These are phyloP conservation scores for Plasmopara muralis DNA, from an alignment of 352 stramenopile genomes.

Conservation along the genomic window DNA sequence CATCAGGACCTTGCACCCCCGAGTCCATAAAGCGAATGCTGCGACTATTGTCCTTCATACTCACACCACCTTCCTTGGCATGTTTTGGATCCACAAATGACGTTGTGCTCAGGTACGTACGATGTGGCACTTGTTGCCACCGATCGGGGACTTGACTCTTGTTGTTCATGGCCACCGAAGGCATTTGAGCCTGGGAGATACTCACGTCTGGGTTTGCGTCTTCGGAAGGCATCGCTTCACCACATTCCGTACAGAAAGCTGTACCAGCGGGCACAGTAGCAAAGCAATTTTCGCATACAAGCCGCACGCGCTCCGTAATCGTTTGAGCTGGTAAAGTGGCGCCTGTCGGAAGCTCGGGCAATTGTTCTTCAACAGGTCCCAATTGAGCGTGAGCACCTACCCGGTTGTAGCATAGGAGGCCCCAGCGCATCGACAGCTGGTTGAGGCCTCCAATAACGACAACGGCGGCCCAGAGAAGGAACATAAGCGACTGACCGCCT, in stretches of 20 bases:
- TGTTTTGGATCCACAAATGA: slow-evolving; percentile 86
- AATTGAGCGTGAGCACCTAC: slow-evolving; percentile 68
- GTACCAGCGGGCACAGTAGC: slow-evolving; percentile 74
- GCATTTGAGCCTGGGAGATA: slow-evolving; percentile 85
- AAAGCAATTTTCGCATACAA: slow-evolving; percentile 88
- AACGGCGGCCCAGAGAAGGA: slow-evolving; percentile 69
- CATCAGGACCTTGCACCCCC: slow-evolving; percentile 75
- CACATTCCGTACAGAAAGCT: slow-evolving; percentile 86
- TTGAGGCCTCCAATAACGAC: slow-evolving; percentile 59
- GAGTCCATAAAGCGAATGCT: slow-evolving; percentile 87
- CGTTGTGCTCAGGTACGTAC: slow-evolving; percentile 79
- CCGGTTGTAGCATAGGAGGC: slow-evolving; percentile 85
- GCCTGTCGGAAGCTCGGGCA: slow-evolving; percentile 68
- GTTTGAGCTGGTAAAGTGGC: slow-evolving; percentile 53
- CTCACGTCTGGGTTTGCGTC: slow-evolving; percentile 71
- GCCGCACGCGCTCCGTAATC: slow-evolving; percentile 54
- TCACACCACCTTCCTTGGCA: slow-evolving; percentile 56
- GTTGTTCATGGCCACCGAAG: slow-evolving; percentile 74
- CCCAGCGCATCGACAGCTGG: slow-evolving; percentile 83
- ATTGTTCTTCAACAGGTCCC: slow-evolving; percentile 52
- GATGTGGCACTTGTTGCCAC: slow-evolving; percentile 81
- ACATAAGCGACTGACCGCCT: slow-evolving; percentile 63
- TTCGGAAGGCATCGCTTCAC: slow-evolving; percentile 75
- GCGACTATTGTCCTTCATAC: slow-evolving; percentile 66
- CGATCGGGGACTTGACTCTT: slow-evolving; percentile 66